Percentiles rank a stretch among this genome's conserved stretches.
Conservation (phyloP, 805 yeast species). For the Nakazawaea sp. region DNA sequence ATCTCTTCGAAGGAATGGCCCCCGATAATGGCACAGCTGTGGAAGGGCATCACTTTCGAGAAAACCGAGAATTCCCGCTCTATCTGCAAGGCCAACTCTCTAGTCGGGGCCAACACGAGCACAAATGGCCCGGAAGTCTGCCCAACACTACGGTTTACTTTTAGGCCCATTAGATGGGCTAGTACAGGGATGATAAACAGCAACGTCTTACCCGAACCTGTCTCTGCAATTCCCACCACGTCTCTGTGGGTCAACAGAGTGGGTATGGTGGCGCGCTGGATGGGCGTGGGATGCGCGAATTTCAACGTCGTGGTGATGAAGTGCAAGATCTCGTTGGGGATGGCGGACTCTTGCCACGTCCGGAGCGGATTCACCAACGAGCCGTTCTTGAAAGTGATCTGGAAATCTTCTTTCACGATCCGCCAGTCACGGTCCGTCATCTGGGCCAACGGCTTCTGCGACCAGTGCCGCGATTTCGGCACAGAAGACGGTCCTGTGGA, state of each 20-base stretch:
- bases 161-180: slow-evolving; percentile 41
- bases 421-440: slow-evolving; percentile 92
- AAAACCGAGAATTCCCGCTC: slow-evolving; percentile 59
- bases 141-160: slow-evolving; percentile 37
- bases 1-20: slow-evolving; percentile 84
- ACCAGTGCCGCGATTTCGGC: slow-evolving; percentile 45
- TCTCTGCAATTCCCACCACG: slow-evolving; percentile 86
- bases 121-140: slow-evolving; percentile 66
- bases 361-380: slow-evolving; percentile 54
- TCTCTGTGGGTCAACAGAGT: slow-evolving; percentile 53
- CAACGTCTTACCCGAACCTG: slow-evolving; percentile 94
- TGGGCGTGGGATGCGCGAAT: slow-evolving; percentile 66
- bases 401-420: slow-evolving; percentile 70
- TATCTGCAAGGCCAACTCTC: slow-evolving; percentile 90
- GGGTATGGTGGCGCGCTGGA: slow-evolving; percentile 87
- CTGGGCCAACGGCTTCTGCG: slow-evolving; percentile 47
- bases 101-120: slow-evolving; percentile 80
- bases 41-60: slow-evolving; percentile 21
- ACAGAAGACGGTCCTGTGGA: neutral
- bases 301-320: slow-evolving; percentile 30
- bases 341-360: slow-evolving; percentile 59
- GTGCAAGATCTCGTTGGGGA: slow-evolving; percentile 35
- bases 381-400: slow-evolving; percentile 43
- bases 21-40: slow-evolving; percentile 70
- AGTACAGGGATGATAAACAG: slow-evolving; percentile 74